Base-by-base conservation (phyloP, 176 grass and related monocot genomes). In the Panicum miliaceum region DNA sequence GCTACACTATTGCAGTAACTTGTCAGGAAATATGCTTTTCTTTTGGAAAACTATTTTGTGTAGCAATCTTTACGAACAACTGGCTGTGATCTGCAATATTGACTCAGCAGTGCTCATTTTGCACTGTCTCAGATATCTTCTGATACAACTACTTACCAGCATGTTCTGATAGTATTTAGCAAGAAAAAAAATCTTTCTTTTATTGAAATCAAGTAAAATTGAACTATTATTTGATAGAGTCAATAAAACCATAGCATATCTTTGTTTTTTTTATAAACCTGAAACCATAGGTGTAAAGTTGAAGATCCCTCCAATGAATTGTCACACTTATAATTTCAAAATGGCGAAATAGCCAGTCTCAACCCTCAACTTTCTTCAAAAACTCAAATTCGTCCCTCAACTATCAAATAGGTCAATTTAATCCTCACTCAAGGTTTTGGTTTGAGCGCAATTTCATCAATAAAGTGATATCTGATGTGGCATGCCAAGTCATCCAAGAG, bases 61-160 rank as follows among this genome's bases (percentile, higher is more conserved):
- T 8, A 81, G 3, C 3, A 54, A 69, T 32, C 27, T 54, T 52
- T 67, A 23, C 8, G 6, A 45, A 10, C 22, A 42, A 38, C n/a
- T 69, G 32, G 64, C 25, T 9, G 23, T 78, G n/a, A 45, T 48
- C 40, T 78, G 15, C 35, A 58, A n/a, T 70, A 71, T 58, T 82
- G 14, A 4, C 42, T 71, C 14, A 18, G 41, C 43, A 19, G 36
- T 43, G 20, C 20, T 61, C 25, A 73, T 63, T 45, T 25, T n/a
- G 23, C 10, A 46, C n/a, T 45, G 20, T 57, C 35, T 42, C 13
- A 7, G 1, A 71, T 29, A 27, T 63, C 13, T 64, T 10, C 58
- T 71, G 3, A 8, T 71, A 53, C 27, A 38, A 20, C 54, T 62
- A 71, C 23, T 77, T 68, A 43, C 22, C 34, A 62, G 32, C 34